These are phyloP conservation scores for Guadua angustifolia DNA, from an alignment of 176 grass and related monocot genomes.

Conservation along the genomic window DNA sequence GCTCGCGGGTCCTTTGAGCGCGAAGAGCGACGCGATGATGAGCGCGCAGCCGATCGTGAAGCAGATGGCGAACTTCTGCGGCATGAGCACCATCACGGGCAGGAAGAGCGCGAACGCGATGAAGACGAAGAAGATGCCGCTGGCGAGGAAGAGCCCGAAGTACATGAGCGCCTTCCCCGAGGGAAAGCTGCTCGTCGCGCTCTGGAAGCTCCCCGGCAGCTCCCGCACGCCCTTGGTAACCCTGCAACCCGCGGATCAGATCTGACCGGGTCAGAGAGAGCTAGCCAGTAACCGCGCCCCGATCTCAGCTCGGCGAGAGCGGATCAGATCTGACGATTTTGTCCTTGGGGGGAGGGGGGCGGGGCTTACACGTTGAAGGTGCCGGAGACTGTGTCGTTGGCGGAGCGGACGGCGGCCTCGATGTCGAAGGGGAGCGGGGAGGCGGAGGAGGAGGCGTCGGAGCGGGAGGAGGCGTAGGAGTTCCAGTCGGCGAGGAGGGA, in stretches of 20 bases:
- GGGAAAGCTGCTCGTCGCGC: constrained; percentile 78
- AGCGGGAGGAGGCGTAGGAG: constrained; percentile 74
- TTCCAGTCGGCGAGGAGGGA: constrained; percentile 95
- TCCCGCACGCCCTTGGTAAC: constrained; percentile 87
- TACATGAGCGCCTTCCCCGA: constrained; percentile 94
- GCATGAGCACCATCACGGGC: constrained; percentile 91
- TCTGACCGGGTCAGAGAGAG: constrained; percentile 7
- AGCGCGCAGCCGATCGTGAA: constrained; percentile 91
- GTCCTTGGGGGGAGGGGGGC: too few species aligned
- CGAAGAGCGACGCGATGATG: constrained; percentile 94
- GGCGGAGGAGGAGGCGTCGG: constrained; percentile 51
- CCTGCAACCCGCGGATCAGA: constrained; percentile 42
- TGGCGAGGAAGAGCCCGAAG: constrained; percentile 90
- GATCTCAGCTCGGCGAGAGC: background rate
- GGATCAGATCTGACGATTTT: constrained; percentile 12
- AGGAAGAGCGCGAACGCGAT: constrained; percentile 91
- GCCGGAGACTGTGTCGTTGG: constrained; percentile 92
- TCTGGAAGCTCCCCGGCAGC: constrained; percentile 91
- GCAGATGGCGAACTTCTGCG: constrained; percentile 94
- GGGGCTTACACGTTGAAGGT: constrained; percentile 77
- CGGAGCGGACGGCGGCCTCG: constrained; percentile 82
- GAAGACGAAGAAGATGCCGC: constrained; percentile 93
- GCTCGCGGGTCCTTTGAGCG: constrained; percentile 80
- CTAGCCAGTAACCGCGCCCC: background rate
- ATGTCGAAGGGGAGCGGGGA: constrained; percentile 84